phyloP scores from a whole-genome alignment of 805 yeast species.

The Nakazawaea wyomingensis region DNA sequence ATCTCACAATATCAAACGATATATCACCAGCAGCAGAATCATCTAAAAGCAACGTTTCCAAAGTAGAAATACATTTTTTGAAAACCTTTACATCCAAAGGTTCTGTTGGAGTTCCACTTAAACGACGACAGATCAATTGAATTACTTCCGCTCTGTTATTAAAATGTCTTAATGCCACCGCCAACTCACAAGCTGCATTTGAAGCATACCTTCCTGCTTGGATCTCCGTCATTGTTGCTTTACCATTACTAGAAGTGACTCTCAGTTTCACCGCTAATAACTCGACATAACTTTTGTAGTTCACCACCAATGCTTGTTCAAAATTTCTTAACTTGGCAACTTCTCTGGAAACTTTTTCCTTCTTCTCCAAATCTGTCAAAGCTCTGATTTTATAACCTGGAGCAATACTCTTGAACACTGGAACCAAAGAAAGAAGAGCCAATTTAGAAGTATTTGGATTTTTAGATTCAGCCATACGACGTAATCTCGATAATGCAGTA shows the following conservation, averaged over 20 bases:
- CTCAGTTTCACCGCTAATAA: conserved; percentile 35
- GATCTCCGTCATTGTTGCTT: conserved; percentile 26
- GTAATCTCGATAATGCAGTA: conserved; percentile 54
- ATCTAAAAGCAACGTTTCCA: conserved; percentile 67
- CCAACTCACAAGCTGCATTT: conserved; percentile 75
- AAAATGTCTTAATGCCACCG: conserved; percentile 66
- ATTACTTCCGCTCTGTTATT: conserved; percentile 77
- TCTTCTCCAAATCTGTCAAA: conserved; percentile 71
- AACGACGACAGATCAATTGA: conserved; percentile 58
- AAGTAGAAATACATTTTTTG: conserved; percentile 51
- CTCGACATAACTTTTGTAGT: conserved; percentile 65
- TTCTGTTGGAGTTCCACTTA: conserved; percentile 55
- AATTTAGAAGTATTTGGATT: conserved; percentile 64
- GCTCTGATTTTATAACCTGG: conserved; percentile 88
- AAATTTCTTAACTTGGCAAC: conserved; percentile 71
- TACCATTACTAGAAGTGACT: conserved; percentile 26
- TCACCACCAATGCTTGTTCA: conserved; percentile 70
- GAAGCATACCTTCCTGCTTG: conserved; percentile 55
- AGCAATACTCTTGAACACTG: conserved; percentile 77
- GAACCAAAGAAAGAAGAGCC: conserved; percentile 72
- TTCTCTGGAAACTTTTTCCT: conserved; percentile 79
- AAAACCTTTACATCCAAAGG: conserved; percentile 43
- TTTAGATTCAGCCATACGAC: conserved; percentile 65
- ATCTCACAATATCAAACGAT: conserved; percentile 66
- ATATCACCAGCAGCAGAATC: conserved; percentile 79